phyloP scores from a whole-genome alignment of 768 basidiomycete genomes.

The Leccinum ochraceum region DNA sequence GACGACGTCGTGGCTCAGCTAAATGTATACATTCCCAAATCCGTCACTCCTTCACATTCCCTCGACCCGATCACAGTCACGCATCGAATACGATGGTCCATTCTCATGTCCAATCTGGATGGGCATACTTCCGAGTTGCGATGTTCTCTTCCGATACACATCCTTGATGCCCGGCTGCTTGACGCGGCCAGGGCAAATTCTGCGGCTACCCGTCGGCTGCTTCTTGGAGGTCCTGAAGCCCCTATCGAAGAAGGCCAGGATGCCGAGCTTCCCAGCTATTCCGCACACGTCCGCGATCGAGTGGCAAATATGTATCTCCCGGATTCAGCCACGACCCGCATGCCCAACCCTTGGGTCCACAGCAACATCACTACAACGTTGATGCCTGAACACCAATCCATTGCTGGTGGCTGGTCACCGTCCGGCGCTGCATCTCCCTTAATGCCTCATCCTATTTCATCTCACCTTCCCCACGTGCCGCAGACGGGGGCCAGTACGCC shows the following conservation, averaged over 20 bases:
- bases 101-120: constrained; percentile 80
- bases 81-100: constrained; percentile 82
- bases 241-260: constrained; percentile 54
- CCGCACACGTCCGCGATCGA: constrained; percentile 86
- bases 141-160: constrained; percentile 86
- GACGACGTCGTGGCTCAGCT: constrained; percentile 63
- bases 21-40: constrained; percentile 57
- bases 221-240: constrained; percentile 41
- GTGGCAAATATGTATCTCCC: constrained; percentile 77
- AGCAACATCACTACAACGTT: constrained; percentile 42
- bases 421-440: constrained; percentile 44
- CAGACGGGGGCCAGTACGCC: constrained; percentile 46
- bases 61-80: constrained; percentile 74
- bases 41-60: constrained; percentile 66
- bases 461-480: constrained; percentile 43
- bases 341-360: constrained; percentile 62
- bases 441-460: constrained; percentile 32
- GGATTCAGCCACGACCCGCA: constrained; percentile 60
- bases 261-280: constrained; percentile 84
- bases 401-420: constrained; percentile 22
- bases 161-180: constrained; percentile 73
- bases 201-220: constrained; percentile 63
- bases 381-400: constrained; percentile 14
- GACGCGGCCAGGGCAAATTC: constrained; percentile 76
- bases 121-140: constrained; percentile 94